phyloP scores from a whole-genome alignment of 345 rosid genomes.

The Dimocarpus longan region DNA sequence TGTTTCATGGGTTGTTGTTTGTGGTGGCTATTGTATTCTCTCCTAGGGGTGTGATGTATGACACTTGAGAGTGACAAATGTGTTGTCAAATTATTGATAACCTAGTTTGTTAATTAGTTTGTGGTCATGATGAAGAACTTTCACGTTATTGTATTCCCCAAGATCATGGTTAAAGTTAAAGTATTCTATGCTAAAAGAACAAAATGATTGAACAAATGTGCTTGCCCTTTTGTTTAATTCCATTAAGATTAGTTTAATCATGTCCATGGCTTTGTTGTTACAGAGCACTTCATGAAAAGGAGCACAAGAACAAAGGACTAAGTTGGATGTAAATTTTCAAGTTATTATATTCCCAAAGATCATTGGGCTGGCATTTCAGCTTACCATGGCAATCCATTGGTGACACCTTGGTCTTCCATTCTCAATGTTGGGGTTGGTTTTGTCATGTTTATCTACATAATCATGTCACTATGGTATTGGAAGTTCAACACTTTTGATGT shows the following conservation, averaged over 20 bases:
- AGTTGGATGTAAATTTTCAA: slow-evolving; percentile 83
- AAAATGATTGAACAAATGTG: neutral
- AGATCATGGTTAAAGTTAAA: slow-evolving; percentile 11
- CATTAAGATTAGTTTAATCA: too few species aligned
- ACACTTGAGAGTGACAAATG: neutral
- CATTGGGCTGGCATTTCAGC: slow-evolving; percentile 99
- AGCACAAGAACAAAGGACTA: slow-evolving; percentile 45
- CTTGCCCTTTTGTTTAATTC: neutral
- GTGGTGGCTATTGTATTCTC: slow-evolving; percentile 1
- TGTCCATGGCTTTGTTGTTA: too few species aligned
- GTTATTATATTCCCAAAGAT: slow-evolving; percentile 54
- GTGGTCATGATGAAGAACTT: neutral
- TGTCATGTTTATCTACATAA: slow-evolving; percentile 88
- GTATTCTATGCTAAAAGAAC: neutral
- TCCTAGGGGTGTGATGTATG: slow-evolving; percentile 5
- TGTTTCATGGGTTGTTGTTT: neutral
- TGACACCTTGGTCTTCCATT: slow-evolving; percentile 89
- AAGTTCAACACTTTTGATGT: slow-evolving; percentile 86
- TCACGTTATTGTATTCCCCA: neutral
- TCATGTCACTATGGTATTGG: slow-evolving; percentile 95
- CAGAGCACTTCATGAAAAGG: slow-evolving; percentile 98
- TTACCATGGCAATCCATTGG: slow-evolving; percentile 95
- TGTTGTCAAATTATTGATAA: neutral
- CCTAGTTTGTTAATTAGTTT: too few species aligned
- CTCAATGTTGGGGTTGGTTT: slow-evolving; percentile 89